A percentile compares a stretch with the other conserved stretches of the same genome.
Conservation (phyloP, 2,329 filamentous ascomycete species). For the Aureobasidium sp. region DNA sequence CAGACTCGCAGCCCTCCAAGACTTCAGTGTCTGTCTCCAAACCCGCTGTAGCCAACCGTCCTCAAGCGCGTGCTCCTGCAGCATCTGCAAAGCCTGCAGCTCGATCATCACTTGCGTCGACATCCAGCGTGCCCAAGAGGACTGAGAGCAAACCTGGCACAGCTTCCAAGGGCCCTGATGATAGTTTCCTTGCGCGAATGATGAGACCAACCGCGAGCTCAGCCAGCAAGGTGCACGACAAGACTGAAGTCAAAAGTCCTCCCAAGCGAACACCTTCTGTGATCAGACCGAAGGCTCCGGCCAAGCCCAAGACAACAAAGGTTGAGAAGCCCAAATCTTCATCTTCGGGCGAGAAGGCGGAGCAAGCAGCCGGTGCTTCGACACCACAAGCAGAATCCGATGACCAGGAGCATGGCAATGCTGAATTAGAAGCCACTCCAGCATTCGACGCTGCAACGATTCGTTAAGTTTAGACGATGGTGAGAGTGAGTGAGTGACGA, state of each 20-base stretch:
- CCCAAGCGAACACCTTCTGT: constrained; percentile 12
- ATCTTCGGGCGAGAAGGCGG: neutral
- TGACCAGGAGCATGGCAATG: neutral
- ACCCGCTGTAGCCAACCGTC: constrained; percentile 19
- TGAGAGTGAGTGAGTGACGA: neutral
- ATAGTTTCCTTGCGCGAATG: constrained; percentile 72
- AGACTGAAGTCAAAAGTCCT: constrained; percentile 35
- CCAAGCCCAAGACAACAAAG: constrained; percentile 6
- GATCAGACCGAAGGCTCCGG: neutral
- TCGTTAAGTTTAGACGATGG: neutral
- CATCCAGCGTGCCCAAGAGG: constrained; percentile 38
- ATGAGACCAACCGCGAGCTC: constrained; percentile 68
- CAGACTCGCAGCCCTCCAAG: constrained; percentile 28
- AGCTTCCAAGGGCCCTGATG: constrained; percentile 53
- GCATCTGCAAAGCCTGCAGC: constrained; percentile 27
- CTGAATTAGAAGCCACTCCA: constrained; percentile 9
- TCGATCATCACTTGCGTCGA: constrained; percentile 29
- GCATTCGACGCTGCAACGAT: constrained; percentile 15
- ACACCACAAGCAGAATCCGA: neutral
- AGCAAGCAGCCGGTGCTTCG: constrained; percentile 4
- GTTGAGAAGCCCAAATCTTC: neutral
- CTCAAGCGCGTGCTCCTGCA: constrained; percentile 17
- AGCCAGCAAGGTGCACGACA: constrained; percentile 60
- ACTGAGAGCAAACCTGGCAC: constrained; percentile 40
- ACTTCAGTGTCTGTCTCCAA: constrained; percentile 12